Evolutionary conservation across 2,329 filamentous ascomycete genomes (phyloP).

Genomic region (Intubia oerlemansii): DNA sequence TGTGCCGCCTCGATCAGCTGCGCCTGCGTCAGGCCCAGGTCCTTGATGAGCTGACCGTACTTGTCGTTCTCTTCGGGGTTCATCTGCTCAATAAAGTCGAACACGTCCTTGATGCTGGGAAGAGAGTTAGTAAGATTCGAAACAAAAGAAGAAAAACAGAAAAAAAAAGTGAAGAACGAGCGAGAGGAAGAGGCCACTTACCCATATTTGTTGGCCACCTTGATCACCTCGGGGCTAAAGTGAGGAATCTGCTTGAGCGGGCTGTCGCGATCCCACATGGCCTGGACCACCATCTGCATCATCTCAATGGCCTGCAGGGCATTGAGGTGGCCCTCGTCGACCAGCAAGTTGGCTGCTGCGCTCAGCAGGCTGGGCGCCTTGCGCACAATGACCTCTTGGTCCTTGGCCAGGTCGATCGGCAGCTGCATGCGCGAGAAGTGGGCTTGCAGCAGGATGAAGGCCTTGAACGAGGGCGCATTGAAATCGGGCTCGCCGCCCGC

Average conservation of each 20-base stretch:
- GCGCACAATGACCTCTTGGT: slow-evolving; percentile 71
- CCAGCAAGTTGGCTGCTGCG: slow-evolving; percentile 84
- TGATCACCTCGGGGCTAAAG: slow-evolving; percentile 66
- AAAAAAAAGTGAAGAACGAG: not conserved
- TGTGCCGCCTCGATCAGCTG: slow-evolving; percentile 77
- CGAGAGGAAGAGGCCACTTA: slow-evolving; percentile 24
- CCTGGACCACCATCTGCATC: slow-evolving; percentile 97
- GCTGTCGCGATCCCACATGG: slow-evolving; percentile 96
- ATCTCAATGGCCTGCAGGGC: slow-evolving; percentile 98
- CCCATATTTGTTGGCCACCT: slow-evolving; percentile 60
- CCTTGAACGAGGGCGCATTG: slow-evolving; percentile 95
- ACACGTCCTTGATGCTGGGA: slow-evolving; percentile 70
- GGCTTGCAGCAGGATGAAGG: slow-evolving; percentile 88
- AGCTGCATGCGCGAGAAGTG: slow-evolving; percentile 97
- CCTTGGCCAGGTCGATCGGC: slow-evolving; percentile 85
- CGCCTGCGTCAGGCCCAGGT: slow-evolving; percentile 55
- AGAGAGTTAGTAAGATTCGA: not conserved
- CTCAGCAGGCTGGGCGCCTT: slow-evolving; percentile 77
- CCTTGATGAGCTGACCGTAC: slow-evolving; percentile 56
- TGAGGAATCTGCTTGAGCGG: slow-evolving; percentile 96
- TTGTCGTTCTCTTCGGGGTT: slow-evolving; percentile 80
- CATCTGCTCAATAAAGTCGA: slow-evolving; percentile 98
- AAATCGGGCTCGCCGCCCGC: slow-evolving; percentile 46
- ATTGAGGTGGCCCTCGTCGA: slow-evolving; percentile 87
- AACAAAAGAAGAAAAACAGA: not conserved